A percentile compares a stretch with the other conserved stretches of the same genome.
These are phyloP conservation scores for Amanita muscaria DNA, from an alignment of 768 basidiomycete genomes.

Conservation along the genomic window DNA sequence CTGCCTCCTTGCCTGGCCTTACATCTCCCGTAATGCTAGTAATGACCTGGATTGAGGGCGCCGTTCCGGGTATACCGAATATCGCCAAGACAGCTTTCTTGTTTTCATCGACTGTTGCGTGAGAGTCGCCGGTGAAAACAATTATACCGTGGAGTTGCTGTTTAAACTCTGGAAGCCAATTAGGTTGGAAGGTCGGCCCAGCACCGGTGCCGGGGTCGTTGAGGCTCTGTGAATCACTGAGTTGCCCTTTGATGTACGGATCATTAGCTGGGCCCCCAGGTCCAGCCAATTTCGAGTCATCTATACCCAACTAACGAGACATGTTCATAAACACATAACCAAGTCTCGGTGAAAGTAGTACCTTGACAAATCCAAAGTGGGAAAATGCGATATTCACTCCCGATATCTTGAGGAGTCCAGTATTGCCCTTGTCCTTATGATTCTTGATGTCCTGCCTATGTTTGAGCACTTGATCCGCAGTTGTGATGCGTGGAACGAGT, in stretches of 20 bases:
- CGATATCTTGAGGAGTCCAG: conserved; percentile 27
- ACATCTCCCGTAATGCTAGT: conserved; percentile 30
- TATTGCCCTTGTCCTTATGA: conserved; percentile 26
- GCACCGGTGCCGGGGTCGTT: conserved; percentile 27
- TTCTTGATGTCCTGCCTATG: conserved; percentile 32
- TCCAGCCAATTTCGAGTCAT: conserved; percentile 30
- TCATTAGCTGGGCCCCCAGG: conserved; percentile 2
- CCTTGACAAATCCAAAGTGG: conserved; percentile 34
- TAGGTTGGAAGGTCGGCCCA: conserved; percentile 22
- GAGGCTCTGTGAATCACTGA: conserved; percentile 27
- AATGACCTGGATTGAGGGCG: conserved; percentile 30
- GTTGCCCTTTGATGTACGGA: conserved; percentile 33
- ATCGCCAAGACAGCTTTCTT: conserved; percentile 24
- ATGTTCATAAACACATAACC: not conserved
- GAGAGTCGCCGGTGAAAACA: conserved; percentile 38
- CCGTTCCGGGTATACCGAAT: conserved; percentile 23
- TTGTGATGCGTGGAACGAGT: conserved; percentile 38
- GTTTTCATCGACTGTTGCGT: conserved; percentile 27
- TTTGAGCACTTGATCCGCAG: conserved; percentile 31
- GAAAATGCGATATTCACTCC: conserved; percentile 50
- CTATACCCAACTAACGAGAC: conserved; percentile 28
- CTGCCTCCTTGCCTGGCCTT: conserved; percentile 33
- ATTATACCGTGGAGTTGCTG: conserved; percentile 40
- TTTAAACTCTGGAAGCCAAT: conserved; percentile 42
- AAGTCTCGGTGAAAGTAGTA: conserved; percentile 10